Percentiles rank a stretch among this genome's conserved stretches.
Conservation (phyloP, 306 rosid genomes). For the Rosa lucieae region DNA sequence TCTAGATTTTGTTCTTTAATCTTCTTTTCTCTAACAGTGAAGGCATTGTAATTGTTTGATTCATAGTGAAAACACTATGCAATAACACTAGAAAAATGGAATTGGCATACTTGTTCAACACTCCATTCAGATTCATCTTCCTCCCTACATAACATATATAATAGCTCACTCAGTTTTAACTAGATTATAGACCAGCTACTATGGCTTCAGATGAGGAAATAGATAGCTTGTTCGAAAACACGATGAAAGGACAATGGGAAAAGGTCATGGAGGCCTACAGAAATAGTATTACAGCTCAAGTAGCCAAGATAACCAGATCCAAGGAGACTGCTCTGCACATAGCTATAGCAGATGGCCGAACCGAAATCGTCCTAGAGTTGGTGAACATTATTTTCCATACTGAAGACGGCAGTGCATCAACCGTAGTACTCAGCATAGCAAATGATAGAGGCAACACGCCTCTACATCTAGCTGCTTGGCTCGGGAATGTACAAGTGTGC, state of each 20-base stretch:
- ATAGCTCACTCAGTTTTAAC: neutral
- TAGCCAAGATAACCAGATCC: conserved; percentile 21
- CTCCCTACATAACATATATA: neutral
- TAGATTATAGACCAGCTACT: neutral
- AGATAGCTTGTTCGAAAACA: conserved; percentile 11
- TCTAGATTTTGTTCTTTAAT: neutral
- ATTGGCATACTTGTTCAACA: neutral
- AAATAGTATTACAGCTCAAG: neutral
- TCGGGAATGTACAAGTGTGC: no score
- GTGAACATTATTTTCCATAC: neutral
- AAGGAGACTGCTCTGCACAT: conserved; percentile 30
- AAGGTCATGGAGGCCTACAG: conserved; percentile 11
- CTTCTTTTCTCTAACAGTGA: no score
- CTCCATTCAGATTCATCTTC: neutral
- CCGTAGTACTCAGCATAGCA: neutral
- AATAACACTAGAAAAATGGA: neutral
- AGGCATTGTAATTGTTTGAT: neutral
- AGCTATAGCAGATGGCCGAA: conserved; percentile 22
- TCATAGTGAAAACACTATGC: neutral
- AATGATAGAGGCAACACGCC: neutral
- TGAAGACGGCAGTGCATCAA: neutral
- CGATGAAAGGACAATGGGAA: conserved; percentile 27
- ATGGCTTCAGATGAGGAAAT: conserved; percentile 15
- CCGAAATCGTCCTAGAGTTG: conserved; percentile 6
- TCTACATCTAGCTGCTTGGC: no score